Evolutionary conservation across 441 rosid species (phyloP).

Genomic region (Erodium trifolium): DNA sequence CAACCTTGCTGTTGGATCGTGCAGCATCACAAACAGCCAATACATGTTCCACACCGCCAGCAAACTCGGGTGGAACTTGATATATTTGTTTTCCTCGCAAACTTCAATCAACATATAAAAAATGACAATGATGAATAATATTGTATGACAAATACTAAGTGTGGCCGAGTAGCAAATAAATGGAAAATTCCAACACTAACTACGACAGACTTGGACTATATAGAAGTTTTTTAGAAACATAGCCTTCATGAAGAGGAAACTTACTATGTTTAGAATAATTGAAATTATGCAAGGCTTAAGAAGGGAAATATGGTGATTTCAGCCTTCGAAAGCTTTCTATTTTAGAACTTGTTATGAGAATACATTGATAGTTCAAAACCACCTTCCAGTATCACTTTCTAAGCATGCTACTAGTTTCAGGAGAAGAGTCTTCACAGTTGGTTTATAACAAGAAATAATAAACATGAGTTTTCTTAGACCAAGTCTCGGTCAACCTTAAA

Average conservation of each 20-base stretch:
- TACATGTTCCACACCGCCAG: conserved; percentile 67
- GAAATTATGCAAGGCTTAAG: neutral
- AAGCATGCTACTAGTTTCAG: neutral
- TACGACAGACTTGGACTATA: neutral
- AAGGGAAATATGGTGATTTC: neutral
- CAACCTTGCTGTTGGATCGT: conserved; percentile 54
- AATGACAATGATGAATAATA: neutral
- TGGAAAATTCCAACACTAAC: neutral
- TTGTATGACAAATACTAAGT: neutral
- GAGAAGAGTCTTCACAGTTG: neutral
- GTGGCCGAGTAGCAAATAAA: neutral
- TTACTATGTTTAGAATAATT: neutral
- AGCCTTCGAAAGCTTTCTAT: neutral
- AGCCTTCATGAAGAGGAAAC: conserved; percentile 2
- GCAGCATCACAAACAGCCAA: conserved; percentile 68
- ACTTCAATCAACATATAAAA: conserved; percentile 32
- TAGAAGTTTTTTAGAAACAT: neutral
- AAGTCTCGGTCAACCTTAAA: too few relatives aligned
- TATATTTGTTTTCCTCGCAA: conserved; percentile 76
- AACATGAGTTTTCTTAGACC: too few relatives aligned
- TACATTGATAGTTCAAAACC: neutral
- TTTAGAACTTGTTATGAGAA: neutral
- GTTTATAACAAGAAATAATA: neutral
- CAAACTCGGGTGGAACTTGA: conserved; percentile 62
- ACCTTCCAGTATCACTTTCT: neutral